Percentiles rank a stretch among this genome's conserved stretches.
These are phyloP conservation scores for Podospora pseudoanserina DNA, from an alignment of 495 filamentous ascomycete genomes.

Conservation along the genomic window DNA sequence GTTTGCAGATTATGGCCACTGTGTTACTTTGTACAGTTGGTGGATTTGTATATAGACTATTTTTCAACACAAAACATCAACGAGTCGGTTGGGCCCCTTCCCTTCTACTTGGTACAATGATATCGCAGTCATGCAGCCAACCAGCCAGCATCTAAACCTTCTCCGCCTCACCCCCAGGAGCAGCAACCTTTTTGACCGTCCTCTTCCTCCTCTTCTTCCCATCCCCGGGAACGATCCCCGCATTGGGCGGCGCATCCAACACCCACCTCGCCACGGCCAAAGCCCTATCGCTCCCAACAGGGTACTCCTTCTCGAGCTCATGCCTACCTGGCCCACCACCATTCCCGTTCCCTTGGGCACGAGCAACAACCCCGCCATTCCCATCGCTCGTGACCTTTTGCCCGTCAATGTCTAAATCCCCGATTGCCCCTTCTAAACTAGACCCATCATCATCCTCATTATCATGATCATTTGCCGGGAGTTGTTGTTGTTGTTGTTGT, in stretches of 20 bases:
- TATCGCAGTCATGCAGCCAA: too few species aligned
- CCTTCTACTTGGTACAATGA: too few species aligned
- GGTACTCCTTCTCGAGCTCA: conserved; percentile 58
- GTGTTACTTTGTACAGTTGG: too few species aligned
- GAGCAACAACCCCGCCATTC: not conserved
- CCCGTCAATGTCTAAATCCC: not conserved
- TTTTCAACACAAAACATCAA: too few species aligned
- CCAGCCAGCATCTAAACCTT: not conserved
- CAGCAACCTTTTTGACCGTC: conserved; percentile 6
- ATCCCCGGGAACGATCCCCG: conserved; percentile 1
- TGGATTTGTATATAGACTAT: too few species aligned
- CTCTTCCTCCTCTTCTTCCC: conserved; percentile 33
- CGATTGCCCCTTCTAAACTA: too few species aligned
- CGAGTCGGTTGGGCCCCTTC: too few species aligned
- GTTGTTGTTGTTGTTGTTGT: too few species aligned
- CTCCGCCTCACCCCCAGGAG: not conserved
- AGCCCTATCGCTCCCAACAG: conserved; percentile 65
- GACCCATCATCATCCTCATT: too few species aligned
- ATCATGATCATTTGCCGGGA: too few species aligned
- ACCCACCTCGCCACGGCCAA: conserved; percentile 67
- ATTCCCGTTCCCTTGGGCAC: not conserved
- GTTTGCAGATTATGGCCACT: too few species aligned
- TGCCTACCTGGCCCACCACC: not conserved
- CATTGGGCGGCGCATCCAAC: conserved; percentile 17
- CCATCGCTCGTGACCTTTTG: not conserved